These are phyloP conservation scores for Tricholoma saponaceum DNA, from an alignment of 768 basidiomycete genomes.

Conservation along the genomic window DNA sequence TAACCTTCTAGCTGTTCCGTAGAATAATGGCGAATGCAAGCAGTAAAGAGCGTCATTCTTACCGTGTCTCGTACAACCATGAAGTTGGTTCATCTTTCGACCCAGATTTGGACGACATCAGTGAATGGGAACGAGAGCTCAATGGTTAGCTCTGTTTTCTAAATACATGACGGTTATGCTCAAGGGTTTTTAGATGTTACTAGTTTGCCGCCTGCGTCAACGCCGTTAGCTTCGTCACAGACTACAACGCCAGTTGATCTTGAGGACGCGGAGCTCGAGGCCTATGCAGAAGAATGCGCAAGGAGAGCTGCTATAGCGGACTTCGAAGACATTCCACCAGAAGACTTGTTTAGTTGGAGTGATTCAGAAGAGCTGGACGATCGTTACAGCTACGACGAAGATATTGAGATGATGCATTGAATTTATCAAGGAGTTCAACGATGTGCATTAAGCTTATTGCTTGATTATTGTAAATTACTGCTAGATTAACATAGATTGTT, in stretches of 20 bases:
- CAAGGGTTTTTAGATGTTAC: neutral
- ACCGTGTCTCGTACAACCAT: conserved; percentile 57
- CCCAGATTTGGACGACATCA: conserved; percentile 63
- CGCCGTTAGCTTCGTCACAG: neutral
- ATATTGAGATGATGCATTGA: conserved; percentile 26
- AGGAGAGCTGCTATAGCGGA: conserved; percentile 36
- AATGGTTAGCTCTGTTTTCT: conserved; percentile 27
- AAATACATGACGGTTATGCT: neutral
- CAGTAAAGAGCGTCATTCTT: conserved; percentile 46
- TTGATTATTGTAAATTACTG: too few species aligned
- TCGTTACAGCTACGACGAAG: conserved; percentile 7
- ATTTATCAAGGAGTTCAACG: neutral
- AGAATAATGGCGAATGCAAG: conserved; percentile 58
- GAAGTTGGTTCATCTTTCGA: conserved; percentile 79
- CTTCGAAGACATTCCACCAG: conserved; percentile 44
- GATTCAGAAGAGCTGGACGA: conserved; percentile 24
- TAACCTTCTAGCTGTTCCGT: conserved; percentile 50
- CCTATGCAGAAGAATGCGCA: conserved; percentile 54
- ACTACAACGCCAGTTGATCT: conserved; percentile 40
- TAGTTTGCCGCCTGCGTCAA: neutral
- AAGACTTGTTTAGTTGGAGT: conserved; percentile 34
- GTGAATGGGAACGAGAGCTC: conserved; percentile 57
- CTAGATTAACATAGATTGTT: too few species aligned
- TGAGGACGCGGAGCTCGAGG: conserved; percentile 54
- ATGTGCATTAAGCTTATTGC: neutral